phyloP scores from a whole-genome alignment of 2,329 filamentous ascomycete genomes.

The Fusarium buharicum region DNA sequence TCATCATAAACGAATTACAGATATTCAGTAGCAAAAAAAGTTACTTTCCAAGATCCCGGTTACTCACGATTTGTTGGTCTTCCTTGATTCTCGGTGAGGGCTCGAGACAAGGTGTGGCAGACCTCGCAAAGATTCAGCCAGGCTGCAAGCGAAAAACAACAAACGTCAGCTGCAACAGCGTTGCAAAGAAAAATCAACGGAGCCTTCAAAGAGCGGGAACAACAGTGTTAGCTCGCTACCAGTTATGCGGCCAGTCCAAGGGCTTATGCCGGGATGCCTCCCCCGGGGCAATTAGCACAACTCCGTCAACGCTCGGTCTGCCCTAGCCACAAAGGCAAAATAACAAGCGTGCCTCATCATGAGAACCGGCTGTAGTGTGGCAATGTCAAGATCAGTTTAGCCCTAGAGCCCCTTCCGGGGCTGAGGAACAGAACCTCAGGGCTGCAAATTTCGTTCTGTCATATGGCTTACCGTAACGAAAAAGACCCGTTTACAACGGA shows the following conservation, averaged over 20 bases:
- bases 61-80: not conserved
- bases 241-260: conserved; percentile 12
- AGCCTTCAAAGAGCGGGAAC: conserved; percentile 6
- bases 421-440: conserved; percentile 30
- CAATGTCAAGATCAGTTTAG: conserved; percentile 31
- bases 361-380: conserved; percentile 21
- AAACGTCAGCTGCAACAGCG: conserved; percentile 17
- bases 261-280: conserved; percentile 13
- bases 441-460: conserved; percentile 44
- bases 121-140: not conserved
- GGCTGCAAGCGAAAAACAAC: conserved; percentile 16
- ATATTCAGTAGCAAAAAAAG: conserved; percentile 22
- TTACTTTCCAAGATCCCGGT: conserved; percentile 8
- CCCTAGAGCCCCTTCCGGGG: conserved; percentile 8
- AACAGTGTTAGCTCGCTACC: conserved; percentile 9
- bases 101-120: conserved; percentile 31
- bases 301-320: conserved; percentile 16
- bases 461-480: conserved; percentile 44
- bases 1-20: conserved; percentile 7
- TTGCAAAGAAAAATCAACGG: conserved; percentile 9
- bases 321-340: conserved; percentile 38
- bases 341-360: conserved; percentile 15
- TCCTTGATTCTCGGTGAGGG: not conserved
- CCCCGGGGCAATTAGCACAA: conserved; percentile 29
- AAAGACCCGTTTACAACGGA: conserved; percentile 46